Evolutionary conservation across 2,329 filamentous ascomycete species (phyloP).

Genomic region (Alternaria incomplexa): DNA sequence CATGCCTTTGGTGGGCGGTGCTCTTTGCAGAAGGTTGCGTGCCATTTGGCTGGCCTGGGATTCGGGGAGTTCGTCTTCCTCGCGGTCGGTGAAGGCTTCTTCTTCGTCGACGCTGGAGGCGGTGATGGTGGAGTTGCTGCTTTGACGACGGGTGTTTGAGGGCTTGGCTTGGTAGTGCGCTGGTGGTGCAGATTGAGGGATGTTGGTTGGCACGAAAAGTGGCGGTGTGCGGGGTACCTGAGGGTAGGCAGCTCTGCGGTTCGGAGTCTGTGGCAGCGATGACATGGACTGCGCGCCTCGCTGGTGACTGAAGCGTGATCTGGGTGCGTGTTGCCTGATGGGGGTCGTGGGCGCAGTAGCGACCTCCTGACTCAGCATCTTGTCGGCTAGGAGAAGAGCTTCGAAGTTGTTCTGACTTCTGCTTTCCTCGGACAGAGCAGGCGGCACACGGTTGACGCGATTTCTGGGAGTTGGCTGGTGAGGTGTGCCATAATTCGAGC

Average conservation of each 20-base stretch:
- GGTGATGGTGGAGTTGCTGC: constrained; percentile 67
- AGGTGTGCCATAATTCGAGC: constrained; percentile 60
- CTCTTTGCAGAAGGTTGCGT: constrained; percentile 72
- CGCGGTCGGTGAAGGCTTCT: constrained; percentile 65
- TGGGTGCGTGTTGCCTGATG: constrained; percentile 54
- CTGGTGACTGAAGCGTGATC: constrained; percentile 67
- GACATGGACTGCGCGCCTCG: constrained; percentile 84
- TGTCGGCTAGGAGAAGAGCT: constrained; percentile 73
- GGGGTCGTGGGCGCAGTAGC: constrained; percentile 78
- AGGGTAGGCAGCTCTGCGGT: constrained; percentile 62
- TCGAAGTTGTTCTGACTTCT: constrained; percentile 72
- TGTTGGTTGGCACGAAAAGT: constrained; percentile 36
- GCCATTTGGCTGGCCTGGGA: constrained; percentile 81
- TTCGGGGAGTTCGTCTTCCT: constrained; percentile 70
- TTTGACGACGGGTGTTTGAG: constrained; percentile 61
- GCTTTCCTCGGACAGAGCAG: constrained; percentile 55
- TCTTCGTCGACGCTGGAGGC: constrained; percentile 49
- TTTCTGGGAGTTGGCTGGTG: constrained; percentile 56
- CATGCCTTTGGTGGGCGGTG: constrained; percentile 50
- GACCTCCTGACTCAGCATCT: constrained; percentile 79
- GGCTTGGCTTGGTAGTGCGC: constrained; percentile 43
- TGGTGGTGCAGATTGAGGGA: constrained; percentile 51
- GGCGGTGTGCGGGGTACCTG: constrained; percentile 63
- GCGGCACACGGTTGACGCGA: constrained; percentile 34
- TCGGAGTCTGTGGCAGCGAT: constrained; percentile 79